These are phyloP conservation scores for Russula brevipes DNA, from an alignment of 768 basidiomycete genomes.

Conservation along the genomic window DNA sequence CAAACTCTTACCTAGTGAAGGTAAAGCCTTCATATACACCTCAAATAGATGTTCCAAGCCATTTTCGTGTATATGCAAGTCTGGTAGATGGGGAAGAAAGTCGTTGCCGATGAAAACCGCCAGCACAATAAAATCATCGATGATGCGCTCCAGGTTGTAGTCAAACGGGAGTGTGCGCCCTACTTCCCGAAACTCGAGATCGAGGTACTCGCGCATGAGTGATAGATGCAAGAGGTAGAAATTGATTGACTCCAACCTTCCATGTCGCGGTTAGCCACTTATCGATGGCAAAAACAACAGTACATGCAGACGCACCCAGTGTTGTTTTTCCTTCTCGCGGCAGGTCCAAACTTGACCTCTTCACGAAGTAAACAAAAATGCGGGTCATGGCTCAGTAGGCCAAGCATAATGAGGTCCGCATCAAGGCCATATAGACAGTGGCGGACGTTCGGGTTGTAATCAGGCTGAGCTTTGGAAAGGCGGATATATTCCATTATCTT, in stretches of 20 bases:
- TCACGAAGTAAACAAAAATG: constrained; percentile 97
- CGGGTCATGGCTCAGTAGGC: constrained; percentile 93
- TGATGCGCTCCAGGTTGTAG: constrained; percentile 89
- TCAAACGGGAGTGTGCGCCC: constrained; percentile 62
- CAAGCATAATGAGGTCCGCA: constrained; percentile 98
- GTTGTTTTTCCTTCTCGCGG: constrained; percentile 62
- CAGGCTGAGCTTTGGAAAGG: constrained; percentile 86
- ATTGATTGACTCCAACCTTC: constrained; percentile 67
- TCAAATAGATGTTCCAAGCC: constrained; percentile 90
- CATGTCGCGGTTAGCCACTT: not conserved
- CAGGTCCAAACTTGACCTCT: constrained; percentile 95
- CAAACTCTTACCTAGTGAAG: constrained; percentile 52
- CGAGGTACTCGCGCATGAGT: constrained; percentile 93
- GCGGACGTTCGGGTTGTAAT: constrained; percentile 93
- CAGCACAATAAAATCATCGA: constrained; percentile 96
- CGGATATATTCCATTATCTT: constrained; percentile 99
- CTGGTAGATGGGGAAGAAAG: constrained; percentile 93
- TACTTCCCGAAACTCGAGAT: constrained; percentile 86
- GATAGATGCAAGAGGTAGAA: constrained; percentile 95
- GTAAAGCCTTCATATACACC: constrained; percentile 90
- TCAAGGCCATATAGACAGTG: constrained; percentile 99
- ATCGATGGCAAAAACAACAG: not conserved
- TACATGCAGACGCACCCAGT: constrained; percentile 39
- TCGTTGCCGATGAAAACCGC: constrained; percentile 98
- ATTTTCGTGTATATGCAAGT: constrained; percentile 96